phyloP scores from a whole-genome alignment of 2,329 filamentous ascomycete species.

The Stylonectria norvegica region DNA sequence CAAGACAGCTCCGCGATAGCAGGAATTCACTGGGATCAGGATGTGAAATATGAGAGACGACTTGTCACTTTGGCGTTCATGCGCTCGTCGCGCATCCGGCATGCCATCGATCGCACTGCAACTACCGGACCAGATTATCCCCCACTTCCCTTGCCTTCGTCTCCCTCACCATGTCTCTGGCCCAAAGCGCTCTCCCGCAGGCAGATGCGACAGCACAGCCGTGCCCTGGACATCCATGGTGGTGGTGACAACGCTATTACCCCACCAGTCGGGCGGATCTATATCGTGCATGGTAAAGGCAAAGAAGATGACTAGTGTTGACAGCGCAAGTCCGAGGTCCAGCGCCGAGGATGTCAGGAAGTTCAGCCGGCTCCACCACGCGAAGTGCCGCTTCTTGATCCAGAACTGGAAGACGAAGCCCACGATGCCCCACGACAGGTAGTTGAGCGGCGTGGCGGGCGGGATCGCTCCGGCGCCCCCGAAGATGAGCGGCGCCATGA shows the following conservation, averaged over 20 bases:
- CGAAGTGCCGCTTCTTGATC: slow-evolving; percentile 60
- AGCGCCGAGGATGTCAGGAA: slow-evolving; percentile 68
- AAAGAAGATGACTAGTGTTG: slow-evolving; percentile 68
- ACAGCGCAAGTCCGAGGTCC: slow-evolving; percentile 65
- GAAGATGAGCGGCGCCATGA: slow-evolving; percentile 62
- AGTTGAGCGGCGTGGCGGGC: slow-evolving; percentile 69
- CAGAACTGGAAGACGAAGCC: slow-evolving; percentile 68
- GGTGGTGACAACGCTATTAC: slow-evolving; percentile 54
- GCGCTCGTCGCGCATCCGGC: not conserved
- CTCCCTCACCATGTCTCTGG: slow-evolving; percentile 48
- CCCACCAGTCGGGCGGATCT: slow-evolving; percentile 66
- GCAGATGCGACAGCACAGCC: slow-evolving; percentile 54
- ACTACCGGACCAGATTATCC: not conserved
- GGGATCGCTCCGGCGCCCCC: slow-evolving; percentile 57
- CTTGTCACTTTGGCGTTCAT: no score
- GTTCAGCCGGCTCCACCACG: slow-evolving; percentile 73
- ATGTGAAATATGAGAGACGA: no score
- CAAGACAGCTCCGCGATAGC: no score
- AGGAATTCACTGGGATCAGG: no score
- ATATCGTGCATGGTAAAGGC: slow-evolving; percentile 62
- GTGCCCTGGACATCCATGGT: slow-evolving; percentile 61
- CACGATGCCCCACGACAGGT: slow-evolving; percentile 69
- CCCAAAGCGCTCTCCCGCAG: slow-evolving; percentile 58
- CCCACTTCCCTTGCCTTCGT: slow-evolving; percentile 1
- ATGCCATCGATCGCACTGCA: not conserved